Conservation (phyloP, 495 filamentous ascomycete species). For the Trypethelium eluteriae region DNA sequence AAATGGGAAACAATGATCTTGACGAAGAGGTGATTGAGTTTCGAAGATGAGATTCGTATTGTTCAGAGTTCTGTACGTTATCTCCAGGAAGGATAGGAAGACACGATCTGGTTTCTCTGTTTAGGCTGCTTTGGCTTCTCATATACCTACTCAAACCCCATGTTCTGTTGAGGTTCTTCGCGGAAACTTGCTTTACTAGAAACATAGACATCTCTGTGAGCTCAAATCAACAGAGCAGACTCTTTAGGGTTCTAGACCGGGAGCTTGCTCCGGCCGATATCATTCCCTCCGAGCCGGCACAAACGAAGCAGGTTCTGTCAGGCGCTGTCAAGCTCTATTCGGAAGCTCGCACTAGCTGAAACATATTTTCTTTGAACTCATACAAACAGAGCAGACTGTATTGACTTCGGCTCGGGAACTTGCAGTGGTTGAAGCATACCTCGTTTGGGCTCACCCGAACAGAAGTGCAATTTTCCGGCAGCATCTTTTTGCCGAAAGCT, state of each 20-base stretch:
- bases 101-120: not conserved
- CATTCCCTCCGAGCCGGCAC: not conserved
- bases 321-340: not conserved
- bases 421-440: not conserved
- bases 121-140: not conserved
- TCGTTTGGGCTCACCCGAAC: not conserved
- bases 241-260: not conserved
- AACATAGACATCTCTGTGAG: conserved; percentile 1
- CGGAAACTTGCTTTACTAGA: conserved; percentile 1
- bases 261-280: not conserved
- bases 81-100: not conserved
- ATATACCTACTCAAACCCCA: not conserved
- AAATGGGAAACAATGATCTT: not conserved
- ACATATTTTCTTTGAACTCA: conserved; percentile 2
- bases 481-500: not conserved
- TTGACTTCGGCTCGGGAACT: not conserved
- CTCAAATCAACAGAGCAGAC: not conserved
- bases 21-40: conserved; percentile 2
- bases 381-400: not conserved
- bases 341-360: not conserved
- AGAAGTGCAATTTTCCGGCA: not conserved
- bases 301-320: not conserved
- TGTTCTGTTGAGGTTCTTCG: conserved; percentile 1
- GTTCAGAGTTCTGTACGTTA: not conserved
- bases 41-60: not conserved